phyloP scores from a whole-genome alignment of 116 monocot genomes.

The Cymodocea nodosa region DNA sequence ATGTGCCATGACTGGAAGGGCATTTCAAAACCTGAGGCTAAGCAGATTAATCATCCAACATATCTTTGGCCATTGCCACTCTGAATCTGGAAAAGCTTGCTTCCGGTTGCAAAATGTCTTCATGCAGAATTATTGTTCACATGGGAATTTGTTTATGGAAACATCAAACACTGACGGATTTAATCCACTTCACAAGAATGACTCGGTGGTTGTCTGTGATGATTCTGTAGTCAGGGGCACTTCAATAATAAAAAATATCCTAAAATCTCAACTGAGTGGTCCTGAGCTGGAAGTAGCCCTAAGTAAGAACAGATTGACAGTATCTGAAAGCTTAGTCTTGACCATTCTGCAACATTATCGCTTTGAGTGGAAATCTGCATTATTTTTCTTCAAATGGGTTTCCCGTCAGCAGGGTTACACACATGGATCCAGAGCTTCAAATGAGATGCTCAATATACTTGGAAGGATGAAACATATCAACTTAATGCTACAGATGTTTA shows the following conservation, averaged over 20 bases:
- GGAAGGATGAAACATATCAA: conserved; percentile 60
- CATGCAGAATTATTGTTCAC: background rate
- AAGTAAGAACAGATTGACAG: background rate
- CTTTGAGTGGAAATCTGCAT: conserved; percentile 44
- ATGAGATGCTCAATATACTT: conserved; percentile 76
- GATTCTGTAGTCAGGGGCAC: conserved; percentile 7
- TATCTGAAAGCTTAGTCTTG: conserved; percentile 47
- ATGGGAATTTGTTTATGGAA: background rate
- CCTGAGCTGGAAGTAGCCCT: conserved; percentile 23
- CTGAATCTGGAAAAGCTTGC: background rate
- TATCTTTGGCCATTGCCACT: background rate
- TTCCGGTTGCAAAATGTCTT: background rate
- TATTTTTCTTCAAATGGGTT: conserved; percentile 62
- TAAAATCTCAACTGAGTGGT: conserved; percentile 19
- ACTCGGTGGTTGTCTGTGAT: background rate
- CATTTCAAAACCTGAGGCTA: no score
- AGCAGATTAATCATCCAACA: background rate
- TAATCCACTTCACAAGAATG: background rate
- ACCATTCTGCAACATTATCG: conserved; percentile 43
- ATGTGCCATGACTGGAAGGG: no score
- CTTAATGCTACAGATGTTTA: conserved; percentile 46
- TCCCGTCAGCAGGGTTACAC: conserved; percentile 21
- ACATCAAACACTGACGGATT: background rate
- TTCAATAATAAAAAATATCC: conserved; percentile 24
- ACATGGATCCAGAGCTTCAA: conserved; percentile 47